Percentiles rank a stretch among this genome's conserved stretches.
These are phyloP conservation scores for Pseudogymnoascus sp. DNA, from an alignment of 2,329 filamentous ascomycete genomes.

Conservation along the genomic window DNA sequence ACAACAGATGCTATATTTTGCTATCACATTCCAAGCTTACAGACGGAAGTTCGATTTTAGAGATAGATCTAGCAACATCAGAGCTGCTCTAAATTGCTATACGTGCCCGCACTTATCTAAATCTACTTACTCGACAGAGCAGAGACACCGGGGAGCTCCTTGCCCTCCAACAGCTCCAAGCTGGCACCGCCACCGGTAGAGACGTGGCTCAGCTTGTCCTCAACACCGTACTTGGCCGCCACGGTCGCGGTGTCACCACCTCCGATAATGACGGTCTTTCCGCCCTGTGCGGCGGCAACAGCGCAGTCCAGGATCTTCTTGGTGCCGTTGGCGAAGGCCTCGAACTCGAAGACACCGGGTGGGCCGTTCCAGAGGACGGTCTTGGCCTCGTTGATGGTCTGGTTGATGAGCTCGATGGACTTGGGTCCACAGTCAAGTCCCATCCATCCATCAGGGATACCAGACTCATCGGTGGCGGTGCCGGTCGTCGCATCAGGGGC, in stretches of 20 bases:
- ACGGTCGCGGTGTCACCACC: constrained; percentile 98
- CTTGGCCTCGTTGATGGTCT: constrained; percentile 77
- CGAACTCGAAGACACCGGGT: constrained; percentile 94
- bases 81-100: constrained; percentile 4
- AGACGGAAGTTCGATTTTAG: not conserved
- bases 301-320: constrained; percentile 86
- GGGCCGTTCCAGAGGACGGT: constrained; percentile 99
- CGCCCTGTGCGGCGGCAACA: constrained; percentile 68
- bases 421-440: constrained; percentile 90
- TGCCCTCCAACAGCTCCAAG: constrained; percentile 94
- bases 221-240: constrained; percentile 90
- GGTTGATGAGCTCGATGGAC: constrained; percentile 80
- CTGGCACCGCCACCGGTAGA: constrained; percentile 94
- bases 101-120: constrained; percentile 7
- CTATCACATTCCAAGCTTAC: not conserved
- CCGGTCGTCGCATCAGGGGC: constrained; percentile 72
- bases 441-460: constrained; percentile 97
- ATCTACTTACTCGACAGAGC: constrained; percentile 74
- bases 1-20: not conserved
- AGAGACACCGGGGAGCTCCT: constrained; percentile 87
- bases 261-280: constrained; percentile 97
- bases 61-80: constrained; percentile 8
- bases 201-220: constrained; percentile 96
- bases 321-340: constrained; percentile 86
- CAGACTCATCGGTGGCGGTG: constrained; percentile 73